phyloP scores from a whole-genome alignment of 345 rosid genomes.

The Lepidium didymum region DNA sequence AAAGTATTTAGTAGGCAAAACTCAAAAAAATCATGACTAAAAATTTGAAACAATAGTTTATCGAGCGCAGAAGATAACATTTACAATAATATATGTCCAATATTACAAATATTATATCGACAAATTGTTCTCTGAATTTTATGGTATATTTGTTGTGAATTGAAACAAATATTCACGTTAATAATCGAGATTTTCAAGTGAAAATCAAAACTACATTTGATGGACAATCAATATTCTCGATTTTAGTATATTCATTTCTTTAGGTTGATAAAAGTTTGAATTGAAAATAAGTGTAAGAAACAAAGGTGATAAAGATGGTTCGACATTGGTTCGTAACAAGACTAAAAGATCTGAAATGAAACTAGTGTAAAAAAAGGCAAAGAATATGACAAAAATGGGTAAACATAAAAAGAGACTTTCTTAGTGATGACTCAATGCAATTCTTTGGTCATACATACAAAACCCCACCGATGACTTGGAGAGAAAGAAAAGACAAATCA shows the following conservation, averaged over 20 bases:
- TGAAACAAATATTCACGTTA: too few relatives aligned
- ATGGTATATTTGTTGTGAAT: too few relatives aligned
- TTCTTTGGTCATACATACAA: slow-evolving; percentile 4
- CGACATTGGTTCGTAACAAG: not conserved
- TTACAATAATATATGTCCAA: too few relatives aligned
- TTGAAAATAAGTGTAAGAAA: not conserved
- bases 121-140: too few relatives aligned
- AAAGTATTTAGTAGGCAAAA: too few relatives aligned
- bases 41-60: too few relatives aligned
- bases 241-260: not conserved
- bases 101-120: too few relatives aligned
- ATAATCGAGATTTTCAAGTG: too few relatives aligned
- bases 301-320: not conserved
- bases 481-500: slow-evolving; percentile 16
- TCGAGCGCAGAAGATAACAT: too few relatives aligned
- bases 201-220: too few relatives aligned
- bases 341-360: not conserved
- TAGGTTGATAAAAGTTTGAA: not conserved
- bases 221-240: too few relatives aligned
- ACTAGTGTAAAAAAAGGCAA: not conserved
- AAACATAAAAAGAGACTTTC: not conserved
- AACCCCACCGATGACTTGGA: slow-evolving; percentile 29
- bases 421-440: slow-evolving; percentile 19
- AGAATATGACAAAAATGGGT: slow-evolving; percentile 4
- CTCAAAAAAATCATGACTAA: too few relatives aligned